Base-by-base conservation (phyloP, 139 green algal genomes). In the Raphidocelis subcapitata region DNA sequence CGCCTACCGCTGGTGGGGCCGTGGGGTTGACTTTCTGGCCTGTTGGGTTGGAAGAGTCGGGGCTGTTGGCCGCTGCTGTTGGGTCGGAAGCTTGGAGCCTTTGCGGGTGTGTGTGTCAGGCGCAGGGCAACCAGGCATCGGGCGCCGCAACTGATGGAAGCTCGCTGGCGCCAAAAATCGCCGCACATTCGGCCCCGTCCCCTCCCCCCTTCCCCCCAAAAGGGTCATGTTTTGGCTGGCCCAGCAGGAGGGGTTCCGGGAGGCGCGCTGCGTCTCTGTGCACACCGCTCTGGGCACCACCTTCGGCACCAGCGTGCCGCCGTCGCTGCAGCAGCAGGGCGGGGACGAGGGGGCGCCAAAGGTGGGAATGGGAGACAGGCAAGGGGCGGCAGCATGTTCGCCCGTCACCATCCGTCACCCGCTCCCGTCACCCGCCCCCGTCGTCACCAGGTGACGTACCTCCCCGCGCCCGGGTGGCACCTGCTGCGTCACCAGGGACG, bases 381-480 rank as follows among this genome's bases (percentile, higher is more conserved):
- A 31, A 32, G 47, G 5, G 36, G 36, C 36, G 14, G n/a, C n/a
- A n/a, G n/a, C 21, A 14, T 57, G 59, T 36, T 26, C 35, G 63
- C 54, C 4, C 12, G 20, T 26, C 20, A 29, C 12, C 62, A 10
- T 68, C 32, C 3, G 26, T 29, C 3, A 5, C 15, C 12, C 12
- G 41, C 12, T 49, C 12, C 41, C 41, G 12, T 49, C 8, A 49
- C 41, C 41, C 8, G 12, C 12, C 54, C 54, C 20, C 14, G 41
- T 49, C 10, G 41, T 29, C 10, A 51, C 20, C 73, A 69, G 55
- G 64, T 81, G 15, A 37, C 65, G 10, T 67, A 69, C 61, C 73
- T 84, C 47, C 79, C 79, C 5, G 73, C 73, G 12, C 79, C 79
- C 44, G 79, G 79, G 3, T 47, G 74, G 23, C 79, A 84, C 37